A percentile compares a stretch with the other conserved stretches of the same genome.
phyloP scores from a whole-genome alignment of 306 rosid species.

The Mimosa pudica region DNA sequence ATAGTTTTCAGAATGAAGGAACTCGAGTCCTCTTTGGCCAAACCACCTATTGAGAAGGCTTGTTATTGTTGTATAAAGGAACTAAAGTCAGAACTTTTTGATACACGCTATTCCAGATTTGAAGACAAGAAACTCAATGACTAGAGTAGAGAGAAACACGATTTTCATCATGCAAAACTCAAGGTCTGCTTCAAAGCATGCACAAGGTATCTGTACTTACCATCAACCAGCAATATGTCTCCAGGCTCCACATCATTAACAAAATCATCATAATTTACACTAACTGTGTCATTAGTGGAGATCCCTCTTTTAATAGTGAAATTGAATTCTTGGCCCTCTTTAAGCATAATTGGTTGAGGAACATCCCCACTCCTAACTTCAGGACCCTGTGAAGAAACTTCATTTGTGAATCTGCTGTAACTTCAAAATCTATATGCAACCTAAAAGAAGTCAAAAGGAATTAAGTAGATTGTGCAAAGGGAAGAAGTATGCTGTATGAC shows the following conservation, averaged over 20 bases:
- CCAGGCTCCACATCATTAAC: slow-evolving; percentile 90
- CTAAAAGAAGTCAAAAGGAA: neutral
- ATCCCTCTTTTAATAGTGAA: slow-evolving; percentile 92
- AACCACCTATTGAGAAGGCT: no score
- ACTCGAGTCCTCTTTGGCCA: neutral
- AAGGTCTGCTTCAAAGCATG: slow-evolving; percentile 12
- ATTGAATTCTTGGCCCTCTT: slow-evolving; percentile 77
- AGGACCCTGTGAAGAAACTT: slow-evolving; percentile 76
- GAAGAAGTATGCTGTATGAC: neutral
- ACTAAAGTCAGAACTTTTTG: neutral
- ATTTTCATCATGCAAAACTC: slow-evolving; percentile 15
- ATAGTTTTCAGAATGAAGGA: neutral
- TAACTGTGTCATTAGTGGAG: slow-evolving; percentile 67
- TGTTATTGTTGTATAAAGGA: neutral
- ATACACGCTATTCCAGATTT: slow-evolving; percentile 5
- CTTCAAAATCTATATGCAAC: slow-evolving; percentile 16
- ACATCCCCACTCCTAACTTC: slow-evolving; percentile 98
- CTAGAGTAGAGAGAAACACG: slow-evolving; percentile 6
- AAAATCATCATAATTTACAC: slow-evolving; percentile 93
- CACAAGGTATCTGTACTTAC: slow-evolving; percentile 45
- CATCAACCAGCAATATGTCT: slow-evolving; percentile 83
- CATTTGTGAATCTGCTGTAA: slow-evolving; percentile 7
- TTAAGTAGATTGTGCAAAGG: neutral
- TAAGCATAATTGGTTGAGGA: slow-evolving; percentile 64
- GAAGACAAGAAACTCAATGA: slow-evolving; percentile 1